Evolutionary conservation across 768 basidiomycete species (phyloP), one percentile per base, ranked within the genome.

Genomic region (Naganishia antarctica): DNA sequence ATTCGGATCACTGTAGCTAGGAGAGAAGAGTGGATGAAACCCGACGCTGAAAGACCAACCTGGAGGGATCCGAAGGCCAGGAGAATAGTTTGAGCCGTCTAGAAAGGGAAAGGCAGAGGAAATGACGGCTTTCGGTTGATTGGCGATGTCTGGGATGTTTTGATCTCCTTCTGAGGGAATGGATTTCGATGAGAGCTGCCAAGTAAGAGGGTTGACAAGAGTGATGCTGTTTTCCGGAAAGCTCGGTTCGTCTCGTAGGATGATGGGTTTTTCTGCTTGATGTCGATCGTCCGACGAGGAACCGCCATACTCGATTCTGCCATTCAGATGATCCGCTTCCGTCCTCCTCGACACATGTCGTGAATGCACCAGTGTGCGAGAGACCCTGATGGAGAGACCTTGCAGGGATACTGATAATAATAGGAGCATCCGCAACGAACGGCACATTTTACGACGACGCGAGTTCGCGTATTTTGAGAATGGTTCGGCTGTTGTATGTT

Each of bases 1-100:
- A 16, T 60, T 78, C 47, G 81, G 74, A 16, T 67, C 58, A 18
- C 63, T 61, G 0, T 69, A 64, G 31, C 82, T 79, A 1, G 73
- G 64, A 75, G 85, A 87, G 1, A 88, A 91, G 37, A 82, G 79
- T 65, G 83, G 80, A 57, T 85, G 78, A 70, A 96, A 84, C 18
- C 92, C 93, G 64, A 97, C 83, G 70, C 89, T 90, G 79, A 94
- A 97, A 0, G 89, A 89, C 91, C 91, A 94, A 47, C 80, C 76
- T 7, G 84, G 84, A 0, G 90, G 91, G 11, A 94, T 83, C 57
- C 91, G 81, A 61, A 96, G 73, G 23, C 78, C 76, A 2, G 77
- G 78, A 60, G 73, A 74, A 40, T 71, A 51, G 82, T 80, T 61
- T 86, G 86, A 68, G n/a, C 31, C 28, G 60, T 81, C 79, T 2